phyloP scores from a whole-genome alignment of 768 basidiomycete species.

The Pleurotus tuber-regium region DNA sequence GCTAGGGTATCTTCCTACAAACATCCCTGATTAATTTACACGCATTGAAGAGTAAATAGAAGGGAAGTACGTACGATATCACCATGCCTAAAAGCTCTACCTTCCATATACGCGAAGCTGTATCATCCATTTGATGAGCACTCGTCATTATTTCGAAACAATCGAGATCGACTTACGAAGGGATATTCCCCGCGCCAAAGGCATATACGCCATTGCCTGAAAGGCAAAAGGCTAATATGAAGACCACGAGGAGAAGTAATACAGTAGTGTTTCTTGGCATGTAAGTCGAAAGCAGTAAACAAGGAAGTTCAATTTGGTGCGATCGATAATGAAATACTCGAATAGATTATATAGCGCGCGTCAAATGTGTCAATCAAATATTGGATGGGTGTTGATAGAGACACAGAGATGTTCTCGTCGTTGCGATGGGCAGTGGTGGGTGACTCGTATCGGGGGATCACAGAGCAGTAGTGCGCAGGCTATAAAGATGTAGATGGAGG shows the following conservation, averaged over 20 bases:
- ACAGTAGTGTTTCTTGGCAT: constrained; percentile 35
- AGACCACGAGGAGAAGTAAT: constrained; percentile 41
- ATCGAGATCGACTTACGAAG: constrained; percentile 26
- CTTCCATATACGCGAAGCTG: constrained; percentile 85
- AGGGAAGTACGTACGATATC: constrained; percentile 61
- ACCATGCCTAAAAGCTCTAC: constrained; percentile 83
- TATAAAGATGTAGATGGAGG: no score
- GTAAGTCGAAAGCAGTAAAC: constrained; percentile 2
- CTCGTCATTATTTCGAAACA: background rate
- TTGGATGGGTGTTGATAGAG: no score
- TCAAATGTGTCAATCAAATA: background rate
- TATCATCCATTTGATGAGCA: constrained; percentile 12
- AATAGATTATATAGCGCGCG: background rate
- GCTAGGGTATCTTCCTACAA: constrained; percentile 66
- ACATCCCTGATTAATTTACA: background rate
- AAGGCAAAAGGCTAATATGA: constrained; percentile 55
- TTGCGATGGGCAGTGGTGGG: no score
- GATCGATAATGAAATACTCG: background rate
- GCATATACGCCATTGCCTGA: constrained; percentile 60
- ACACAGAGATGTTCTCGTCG: no score
- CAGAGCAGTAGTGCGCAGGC: no score
- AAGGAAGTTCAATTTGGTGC: no score
- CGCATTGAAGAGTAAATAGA: constrained; percentile 20
- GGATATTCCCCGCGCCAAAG: constrained; percentile 88
- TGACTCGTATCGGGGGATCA: no score